phyloP scores from a whole-genome alignment of 2,329 filamentous ascomycete species.

The Lasiodiplodia sp. region DNA sequence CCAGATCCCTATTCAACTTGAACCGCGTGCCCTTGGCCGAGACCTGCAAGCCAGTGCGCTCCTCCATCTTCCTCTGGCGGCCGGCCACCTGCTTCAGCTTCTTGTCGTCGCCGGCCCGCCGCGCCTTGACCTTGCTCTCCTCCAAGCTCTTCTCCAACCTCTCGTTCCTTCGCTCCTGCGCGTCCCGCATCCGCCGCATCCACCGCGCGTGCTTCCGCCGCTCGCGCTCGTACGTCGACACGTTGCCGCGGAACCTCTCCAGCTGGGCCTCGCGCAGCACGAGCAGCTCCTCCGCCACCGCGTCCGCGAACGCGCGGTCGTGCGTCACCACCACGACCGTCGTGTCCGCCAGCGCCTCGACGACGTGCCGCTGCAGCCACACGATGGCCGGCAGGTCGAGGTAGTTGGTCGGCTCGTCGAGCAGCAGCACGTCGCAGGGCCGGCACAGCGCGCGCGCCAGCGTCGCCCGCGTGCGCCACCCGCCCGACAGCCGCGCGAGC shows the following conservation, averaged over 20 bases:
- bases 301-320: slow-evolving; percentile 80
- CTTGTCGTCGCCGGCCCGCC: slow-evolving; percentile 81
- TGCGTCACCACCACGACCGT: slow-evolving; percentile 84
- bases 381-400: slow-evolving; percentile 83
- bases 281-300: slow-evolving; percentile 77
- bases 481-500: slow-evolving; percentile 74
- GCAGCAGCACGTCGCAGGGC: slow-evolving; percentile 76
- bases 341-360: slow-evolving; percentile 59
- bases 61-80: slow-evolving; percentile 83
- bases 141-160: slow-evolving; percentile 63
- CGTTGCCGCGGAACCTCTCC: slow-evolving; percentile 76
- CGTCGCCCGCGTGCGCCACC: slow-evolving; percentile 54
- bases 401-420: slow-evolving; percentile 90
- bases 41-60: slow-evolving; percentile 79
- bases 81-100: slow-evolving; percentile 86
- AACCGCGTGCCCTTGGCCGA: slow-evolving; percentile 75
- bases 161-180: slow-evolving; percentile 79
- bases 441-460: slow-evolving; percentile 68
- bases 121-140: slow-evolving; percentile 73
- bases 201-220: slow-evolving; percentile 72
- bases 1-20: slow-evolving; percentile 78
- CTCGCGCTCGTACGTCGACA: slow-evolving; percentile 74
- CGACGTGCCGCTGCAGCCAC: slow-evolving; percentile 80
- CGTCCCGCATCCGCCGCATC: slow-evolving; percentile 78
- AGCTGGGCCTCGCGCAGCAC: slow-evolving; percentile 76